phyloP scores from a whole-genome alignment of 169 alveolate genomes.

The Plasmodium coatneyi region DNA sequence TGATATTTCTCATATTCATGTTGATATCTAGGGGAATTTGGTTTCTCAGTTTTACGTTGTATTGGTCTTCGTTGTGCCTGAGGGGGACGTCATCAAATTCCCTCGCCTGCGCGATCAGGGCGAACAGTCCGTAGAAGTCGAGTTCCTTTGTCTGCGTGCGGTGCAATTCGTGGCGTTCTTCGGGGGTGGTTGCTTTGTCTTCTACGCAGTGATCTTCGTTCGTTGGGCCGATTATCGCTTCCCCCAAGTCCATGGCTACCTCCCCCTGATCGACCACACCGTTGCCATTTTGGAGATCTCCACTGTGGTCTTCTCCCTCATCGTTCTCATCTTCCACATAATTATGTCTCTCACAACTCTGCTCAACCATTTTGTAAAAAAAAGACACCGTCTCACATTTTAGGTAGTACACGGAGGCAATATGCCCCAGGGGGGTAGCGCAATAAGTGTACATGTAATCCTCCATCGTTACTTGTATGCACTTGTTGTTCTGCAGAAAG shows the following conservation, averaged over 20 bases:
- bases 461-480: conserved; percentile 33
- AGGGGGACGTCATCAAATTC: conserved; percentile 93
- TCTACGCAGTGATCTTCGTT: not conserved
- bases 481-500: conserved; percentile 26
- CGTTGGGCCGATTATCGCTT: not conserved
- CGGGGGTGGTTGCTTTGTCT: not conserved
- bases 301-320: conserved; percentile 76
- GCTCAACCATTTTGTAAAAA: conserved; percentile 15
- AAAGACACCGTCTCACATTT: conserved; percentile 50
- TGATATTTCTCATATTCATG: conserved; percentile 91
- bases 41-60: conserved; percentile 90
- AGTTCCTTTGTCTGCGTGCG: conserved; percentile 70
- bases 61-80: conserved; percentile 95
- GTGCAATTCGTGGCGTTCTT: not conserved
- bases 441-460: conserved; percentile 14
- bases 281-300: not conserved
- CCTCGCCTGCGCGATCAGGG: conserved; percentile 88
- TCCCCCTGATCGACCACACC: not conserved
- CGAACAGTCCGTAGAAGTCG: conserved; percentile 79
- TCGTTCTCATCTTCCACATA: conserved; percentile 44
- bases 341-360: not conserved
- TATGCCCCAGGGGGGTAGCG: conserved; percentile 37
- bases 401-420: conserved; percentile 29
- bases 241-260: not conserved
- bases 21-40: conserved; percentile 89